Base-by-base conservation (phyloP, 202 grass and related monocot species). In the Elaeis oleifera region DNA sequence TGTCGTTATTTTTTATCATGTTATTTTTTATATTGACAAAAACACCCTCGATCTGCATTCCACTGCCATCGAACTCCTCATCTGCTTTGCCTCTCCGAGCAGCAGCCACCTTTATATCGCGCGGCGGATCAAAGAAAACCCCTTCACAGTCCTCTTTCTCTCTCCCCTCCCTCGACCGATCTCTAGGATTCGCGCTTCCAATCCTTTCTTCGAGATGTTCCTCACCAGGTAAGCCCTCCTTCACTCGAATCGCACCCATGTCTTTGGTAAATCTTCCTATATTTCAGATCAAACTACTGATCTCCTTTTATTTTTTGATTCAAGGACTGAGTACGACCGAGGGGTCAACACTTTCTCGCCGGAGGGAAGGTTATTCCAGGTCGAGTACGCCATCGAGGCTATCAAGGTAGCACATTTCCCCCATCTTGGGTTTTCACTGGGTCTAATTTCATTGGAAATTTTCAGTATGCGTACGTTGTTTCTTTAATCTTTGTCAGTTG, bases 381-480 rank as follows among this genome's bases (percentile, higher is more conserved):
- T 95, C 28, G 89, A 95, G 73, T 95, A 95, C 70, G 89, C 89
- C 82, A 95, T 95, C 62, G 89, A 95, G 79, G 82, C 86, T 51
- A 95, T 90, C 76, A 90, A 95, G 90, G 85, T 95, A 58, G 60
- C 70, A 16, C 23, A 23, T 50, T 15, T 50, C 4, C 1, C 23
- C 1, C 16, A 16, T 21, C 16, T 1, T 32, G 36, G 56, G 27
- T 23, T 44, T 1, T 44, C 36, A 20, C 20, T 44, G 36, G 11
- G 36, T 9, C 1, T 58, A 9, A 9, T 44, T 76, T 51, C 61
- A 17, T 36, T 63, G 56, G 49, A 54, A 24, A 68, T 71, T 44
- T 44, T 44, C 36, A 44, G 11, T 44, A 44, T 44, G 3, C 11
- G 11, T 44, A 11, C 11, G 9, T 13, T 44, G 28, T 44, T 44